Conservation (phyloP, 805 yeast species). For the Priceomyces castillae region DNA sequence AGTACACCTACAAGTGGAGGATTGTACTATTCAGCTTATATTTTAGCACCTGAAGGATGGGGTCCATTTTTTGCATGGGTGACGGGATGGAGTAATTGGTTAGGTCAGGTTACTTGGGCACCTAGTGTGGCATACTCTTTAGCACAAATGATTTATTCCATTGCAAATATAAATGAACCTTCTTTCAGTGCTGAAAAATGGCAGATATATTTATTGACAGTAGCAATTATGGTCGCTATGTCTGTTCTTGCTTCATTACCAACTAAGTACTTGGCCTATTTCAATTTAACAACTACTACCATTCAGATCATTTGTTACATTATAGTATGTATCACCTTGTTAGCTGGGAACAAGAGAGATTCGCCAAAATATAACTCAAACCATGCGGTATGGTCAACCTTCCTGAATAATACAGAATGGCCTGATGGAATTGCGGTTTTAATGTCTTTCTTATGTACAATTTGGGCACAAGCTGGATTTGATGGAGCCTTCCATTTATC, state of each 20-base stretch:
- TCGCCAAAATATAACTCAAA: slow-evolving; percentile 4
- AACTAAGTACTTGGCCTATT: slow-evolving; percentile 19
- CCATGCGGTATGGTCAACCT: not conserved
- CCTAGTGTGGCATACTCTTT: slow-evolving; percentile 29
- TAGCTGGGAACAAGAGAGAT: slow-evolving; percentile 23
- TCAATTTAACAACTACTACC: slow-evolving; percentile 23
- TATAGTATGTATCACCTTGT: slow-evolving; percentile 22
- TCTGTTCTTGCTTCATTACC: slow-evolving; percentile 22
- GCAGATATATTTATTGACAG: slow-evolving; percentile 7
- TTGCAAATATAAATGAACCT: slow-evolving; percentile 18
- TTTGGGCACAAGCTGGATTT: slow-evolving; percentile 71
- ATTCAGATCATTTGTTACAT: slow-evolving; percentile 22
- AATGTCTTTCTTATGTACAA: slow-evolving; percentile 55
- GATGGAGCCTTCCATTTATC: slow-evolving; percentile 71
- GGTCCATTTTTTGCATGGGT: slow-evolving; percentile 22
- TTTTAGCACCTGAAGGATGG: slow-evolving; percentile 23
- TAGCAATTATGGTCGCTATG: slow-evolving; percentile 24
- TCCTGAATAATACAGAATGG: slow-evolving; percentile 1
- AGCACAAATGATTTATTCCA: slow-evolving; percentile 23
- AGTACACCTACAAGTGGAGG: slow-evolving; percentile 31
- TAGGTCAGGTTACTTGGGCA: slow-evolving; percentile 26
- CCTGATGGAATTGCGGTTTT: slow-evolving; percentile 50
- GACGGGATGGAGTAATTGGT: slow-evolving; percentile 27
- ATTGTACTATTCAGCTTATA: slow-evolving; percentile 35
- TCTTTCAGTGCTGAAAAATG: not conserved